phyloP scores from a whole-genome alignment of 345 rosid species.

The Citrus unshiu region DNA sequence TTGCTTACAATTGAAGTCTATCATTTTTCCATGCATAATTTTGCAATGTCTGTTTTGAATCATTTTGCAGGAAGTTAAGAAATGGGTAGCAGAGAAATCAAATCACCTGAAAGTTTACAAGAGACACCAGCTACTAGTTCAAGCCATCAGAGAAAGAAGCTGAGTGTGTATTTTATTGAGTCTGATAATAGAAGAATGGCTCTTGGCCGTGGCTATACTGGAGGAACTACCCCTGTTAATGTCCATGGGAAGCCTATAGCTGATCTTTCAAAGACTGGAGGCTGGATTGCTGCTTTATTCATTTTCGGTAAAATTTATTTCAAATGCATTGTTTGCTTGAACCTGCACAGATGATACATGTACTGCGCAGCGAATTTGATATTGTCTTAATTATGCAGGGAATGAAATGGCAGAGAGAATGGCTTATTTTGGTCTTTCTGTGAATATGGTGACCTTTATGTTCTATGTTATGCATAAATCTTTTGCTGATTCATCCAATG shows the following conservation, averaged over 20 bases:
- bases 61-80: slow-evolving; percentile 12
- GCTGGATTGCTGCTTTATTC: slow-evolving; percentile 89
- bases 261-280: slow-evolving; percentile 82
- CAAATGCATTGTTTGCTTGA: background rate
- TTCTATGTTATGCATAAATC: slow-evolving; percentile 87
- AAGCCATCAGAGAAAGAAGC: slow-evolving; percentile 53
- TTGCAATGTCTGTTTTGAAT: background rate
- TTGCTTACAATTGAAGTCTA: background rate
- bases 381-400: slow-evolving; percentile 36
- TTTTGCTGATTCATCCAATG: slow-evolving; percentile 74
- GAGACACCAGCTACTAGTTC: slow-evolving; percentile 37
- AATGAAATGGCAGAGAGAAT: slow-evolving; percentile 97
- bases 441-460: slow-evolving; percentile 94
- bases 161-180: slow-evolving; percentile 62
- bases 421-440: slow-evolving; percentile 92
- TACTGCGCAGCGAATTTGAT: background rate
- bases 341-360: background rate
- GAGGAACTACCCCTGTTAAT: slow-evolving; percentile 82
- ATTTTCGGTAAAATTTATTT: slow-evolving; percentile 56
- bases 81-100: slow-evolving; percentile 62
- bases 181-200: slow-evolving; percentile 78
- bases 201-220: slow-evolving; percentile 77
- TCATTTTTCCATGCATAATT: no score
- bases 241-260: slow-evolving; percentile 76
- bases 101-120: slow-evolving; percentile 39